Base-by-base conservation (phyloP, 257 asterid species). In the Henckelia pumila region DNA sequence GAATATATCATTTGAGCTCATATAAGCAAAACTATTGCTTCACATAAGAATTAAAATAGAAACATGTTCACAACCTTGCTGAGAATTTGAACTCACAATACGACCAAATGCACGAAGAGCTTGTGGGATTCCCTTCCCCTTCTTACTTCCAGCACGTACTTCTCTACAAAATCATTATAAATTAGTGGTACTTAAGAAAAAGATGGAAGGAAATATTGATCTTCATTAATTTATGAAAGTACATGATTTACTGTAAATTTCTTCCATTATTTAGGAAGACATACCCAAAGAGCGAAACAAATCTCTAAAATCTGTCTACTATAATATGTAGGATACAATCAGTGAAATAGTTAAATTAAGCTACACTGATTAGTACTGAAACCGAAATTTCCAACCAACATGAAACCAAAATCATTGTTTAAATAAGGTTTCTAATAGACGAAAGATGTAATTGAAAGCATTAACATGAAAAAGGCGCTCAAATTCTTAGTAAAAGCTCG, bases 101-200 rank as follows among this genome's bases (percentile, higher is more conserved):
- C 99, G 94, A 67, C 85, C 86, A 79, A 90, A 93, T 72, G 99
- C 95, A 71, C 96, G 95, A 57, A 84, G 75, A 37, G 95, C 75
- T 76, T 86, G 88, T 25, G 97, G 97, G 68, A 93, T 86, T 30
- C 95, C 96, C 84, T 85, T 88, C 73, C 97, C 96, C 66, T 72
- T 79, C 61, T 63, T 77, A 68, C 81, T 75, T 52, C 82, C 68
- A 20, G 58, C 37, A 59, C 65, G 76, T 55, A 92, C 97, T 81
- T 87, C 84, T 80, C 89, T 84, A 76, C 74, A 66, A 23, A 47
- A 74, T n/a, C n/a, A n/a, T n/a, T n/a, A 60, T 7, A 21, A 61
- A 40, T 40, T n/a, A 40, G 50, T 0, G 50, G n/a, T 13, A 40
- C 19, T 23, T 29, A 29, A 16, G n/a, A 35, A 37, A 14, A 25